Evolutionary conservation across 2,329 filamentous ascomycete genomes (phyloP), one percentile per base, ranked within the genome.

Genomic region (Diaporthe amygdali): DNA sequence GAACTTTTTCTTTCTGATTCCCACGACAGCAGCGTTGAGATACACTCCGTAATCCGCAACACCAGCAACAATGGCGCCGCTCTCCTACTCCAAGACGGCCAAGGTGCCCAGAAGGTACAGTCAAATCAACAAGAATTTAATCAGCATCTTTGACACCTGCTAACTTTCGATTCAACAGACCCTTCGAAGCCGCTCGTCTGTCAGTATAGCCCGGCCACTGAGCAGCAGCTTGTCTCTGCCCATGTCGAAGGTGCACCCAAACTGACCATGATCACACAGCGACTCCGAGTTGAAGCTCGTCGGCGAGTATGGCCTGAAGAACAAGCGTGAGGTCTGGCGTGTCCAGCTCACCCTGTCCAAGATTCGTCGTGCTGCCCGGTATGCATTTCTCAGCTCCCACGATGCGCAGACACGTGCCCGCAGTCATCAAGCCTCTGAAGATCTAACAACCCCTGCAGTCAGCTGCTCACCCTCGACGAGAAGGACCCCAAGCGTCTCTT

Each of bases 301-400:
- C 83, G 96, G 96, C 88, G 96, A 99, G 90, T 99, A 97, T 91
- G 96, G 96, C 89, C 94, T 99, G 82, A 94, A 95, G 89, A 99
- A 99, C 92, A 99, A 99, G 95, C 96, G 96, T 91, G 96, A 99
- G 91, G 96, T 99, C 84, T 99, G 96, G 96, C 95, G 96, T 88
- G 96, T 99, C 88, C 93, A 94, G 91, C 93, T 99, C 87, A 98
- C 96, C 83, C 93, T 99, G 84, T 98, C 96, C 90, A 98, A 98
- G 93, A 99, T 99, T 83, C 96, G 96, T 95, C 96, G 96, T 97
- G 96, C 96, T 93, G 96, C 96, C 85, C 96, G 96, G 96, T 98
- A 94, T 82, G 91, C 25, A 39, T 7, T 22, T 32, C 8, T 41
- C 17, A 44, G 5, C 6, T 20, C 39, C 10, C 5, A 39, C 14